Evolutionary conservation across 2,329 filamentous ascomycete genomes (phyloP).

Genomic region (Paramyrothecium sp.): DNA sequence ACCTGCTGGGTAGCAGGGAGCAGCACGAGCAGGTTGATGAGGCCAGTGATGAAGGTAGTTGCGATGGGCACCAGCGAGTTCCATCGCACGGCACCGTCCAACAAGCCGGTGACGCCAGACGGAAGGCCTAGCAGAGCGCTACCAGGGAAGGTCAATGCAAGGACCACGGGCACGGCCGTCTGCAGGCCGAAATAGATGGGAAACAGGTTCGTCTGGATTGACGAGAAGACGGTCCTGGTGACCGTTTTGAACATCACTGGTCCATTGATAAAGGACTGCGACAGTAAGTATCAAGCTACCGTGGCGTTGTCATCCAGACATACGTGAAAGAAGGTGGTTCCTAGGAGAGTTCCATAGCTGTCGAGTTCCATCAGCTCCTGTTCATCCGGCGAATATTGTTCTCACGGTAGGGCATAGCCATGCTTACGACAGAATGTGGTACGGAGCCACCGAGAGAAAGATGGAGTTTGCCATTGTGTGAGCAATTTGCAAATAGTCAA

Average conservation of each 20-base stretch:
- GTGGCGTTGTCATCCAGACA: slow-evolving; percentile 1
- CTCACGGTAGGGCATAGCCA: background rate
- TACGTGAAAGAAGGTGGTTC: slow-evolving; percentile 83
- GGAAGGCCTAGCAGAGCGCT: slow-evolving; percentile 45
- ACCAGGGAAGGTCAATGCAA: slow-evolving; percentile 81
- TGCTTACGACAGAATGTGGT: slow-evolving; percentile 71
- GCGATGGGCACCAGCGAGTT: slow-evolving; percentile 67
- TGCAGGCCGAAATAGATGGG: slow-evolving; percentile 88
- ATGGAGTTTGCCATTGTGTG: slow-evolving; percentile 46
- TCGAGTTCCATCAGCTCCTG: slow-evolving; percentile 15
- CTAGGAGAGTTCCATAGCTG: slow-evolving; percentile 86
- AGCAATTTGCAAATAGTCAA: slow-evolving; percentile 2
- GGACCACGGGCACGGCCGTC: slow-evolving; percentile 66
- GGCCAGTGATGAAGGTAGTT: slow-evolving; percentile 67
- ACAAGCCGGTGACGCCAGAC: slow-evolving; percentile 51
- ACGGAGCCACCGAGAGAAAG: slow-evolving; percentile 65
- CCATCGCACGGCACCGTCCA: slow-evolving; percentile 61
- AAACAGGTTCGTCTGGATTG: slow-evolving; percentile 78
- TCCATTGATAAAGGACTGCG: slow-evolving; percentile 70
- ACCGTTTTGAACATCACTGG: slow-evolving; percentile 76
- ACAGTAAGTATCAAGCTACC: slow-evolving; percentile 1
- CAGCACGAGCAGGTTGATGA: slow-evolving; percentile 69
- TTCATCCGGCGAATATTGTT: background rate
- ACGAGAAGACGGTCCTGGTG: slow-evolving; percentile 75
- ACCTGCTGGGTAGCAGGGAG: slow-evolving; percentile 73